Base-by-base conservation (phyloP, 768 basidiomycete genomes). In the Pleurotus giganteus region DNA sequence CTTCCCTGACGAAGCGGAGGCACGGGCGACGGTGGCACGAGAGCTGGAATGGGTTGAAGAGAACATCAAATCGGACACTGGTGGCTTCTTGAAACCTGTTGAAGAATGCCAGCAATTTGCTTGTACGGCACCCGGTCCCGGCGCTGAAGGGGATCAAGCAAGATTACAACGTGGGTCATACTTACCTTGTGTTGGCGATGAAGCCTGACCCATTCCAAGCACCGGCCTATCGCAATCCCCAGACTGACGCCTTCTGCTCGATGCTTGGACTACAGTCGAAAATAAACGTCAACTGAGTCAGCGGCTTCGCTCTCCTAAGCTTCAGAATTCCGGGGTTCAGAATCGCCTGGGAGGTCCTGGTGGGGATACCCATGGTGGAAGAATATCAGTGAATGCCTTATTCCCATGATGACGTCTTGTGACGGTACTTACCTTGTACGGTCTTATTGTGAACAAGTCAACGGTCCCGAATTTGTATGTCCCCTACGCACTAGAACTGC, bases 181-280 rank as follows among this genome's bases (percentile, higher is more conserved):
- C 69, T 61, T 34, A 32, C 28, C 17, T 49, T 47, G 4, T 32
- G 26, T 34, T 53, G 4, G 1, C 39, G 23, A 15, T 53, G 12
- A 17, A 12, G 5, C 45, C 57, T 55, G 8, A 27, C 27, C 45
- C 21, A 27, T 44, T 47, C 61, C 5, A 64, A 94, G 91, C 86
- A 23, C 80, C 81, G 1, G 82, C 79, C 74, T 95, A 91, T 67
- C 81, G 85, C 23, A 96, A 95, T 63, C 89, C 92, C 24, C 94
- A 98, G 65, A 98, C 94, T 0, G 83, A 82, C 50, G 86, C 93
- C 2, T 89, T 98, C 61, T 91, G 91, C 64, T 66, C 71, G 17
- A 82, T 98, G 82, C 66, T 99, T 34, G 81, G 80, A 15, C 80
- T 98, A 34, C 78, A 83, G 57, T 92, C 96, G 70, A 88, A 82